phyloP scores from a whole-genome alignment of 208 protist species.

The Angomonas ambiguus region DNA sequence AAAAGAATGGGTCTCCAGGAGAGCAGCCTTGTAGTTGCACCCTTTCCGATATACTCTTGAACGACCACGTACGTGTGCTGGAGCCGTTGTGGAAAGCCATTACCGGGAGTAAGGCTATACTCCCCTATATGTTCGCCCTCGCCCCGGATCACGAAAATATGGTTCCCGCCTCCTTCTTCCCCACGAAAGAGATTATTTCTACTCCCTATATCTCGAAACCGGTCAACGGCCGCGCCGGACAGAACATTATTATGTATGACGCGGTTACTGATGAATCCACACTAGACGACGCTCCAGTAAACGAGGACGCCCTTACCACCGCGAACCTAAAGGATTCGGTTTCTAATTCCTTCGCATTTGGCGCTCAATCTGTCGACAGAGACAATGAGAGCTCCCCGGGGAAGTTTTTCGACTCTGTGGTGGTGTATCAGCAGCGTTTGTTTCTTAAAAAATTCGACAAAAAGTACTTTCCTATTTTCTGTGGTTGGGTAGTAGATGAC shows the following conservation, averaged over 20 bases:
- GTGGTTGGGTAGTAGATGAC: constrained; percentile 67
- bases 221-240: constrained; percentile 68
- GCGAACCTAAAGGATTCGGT: constrained; percentile 4
- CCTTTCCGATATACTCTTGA: constrained; percentile 71
- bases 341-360: constrained; percentile 12
- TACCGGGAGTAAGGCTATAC: constrained; percentile 71
- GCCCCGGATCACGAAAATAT: constrained; percentile 60
- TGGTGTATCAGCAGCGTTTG: constrained; percentile 63
- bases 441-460: constrained; percentile 69
- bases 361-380: constrained; percentile 35
- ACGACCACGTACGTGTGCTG: constrained; percentile 61
- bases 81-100: constrained; percentile 81
- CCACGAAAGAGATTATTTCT: constrained; percentile 51
- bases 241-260: constrained; percentile 76
- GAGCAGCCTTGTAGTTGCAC: constrained; percentile 22
- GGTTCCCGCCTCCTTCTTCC: constrained; percentile 53
- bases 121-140: constrained; percentile 67
- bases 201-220: constrained; percentile 66
- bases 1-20: not conserved
- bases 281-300: constrained; percentile 22
- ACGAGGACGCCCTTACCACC: constrained; percentile 16
- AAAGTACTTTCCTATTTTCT: constrained; percentile 80
- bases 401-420: constrained; percentile 57
- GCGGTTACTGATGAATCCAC: constrained; percentile 32
- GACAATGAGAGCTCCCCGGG: constrained; percentile 48